Base-by-base conservation (phyloP, 768 basidiomycete genomes). In the Gelatoporia subvermispora region DNA sequence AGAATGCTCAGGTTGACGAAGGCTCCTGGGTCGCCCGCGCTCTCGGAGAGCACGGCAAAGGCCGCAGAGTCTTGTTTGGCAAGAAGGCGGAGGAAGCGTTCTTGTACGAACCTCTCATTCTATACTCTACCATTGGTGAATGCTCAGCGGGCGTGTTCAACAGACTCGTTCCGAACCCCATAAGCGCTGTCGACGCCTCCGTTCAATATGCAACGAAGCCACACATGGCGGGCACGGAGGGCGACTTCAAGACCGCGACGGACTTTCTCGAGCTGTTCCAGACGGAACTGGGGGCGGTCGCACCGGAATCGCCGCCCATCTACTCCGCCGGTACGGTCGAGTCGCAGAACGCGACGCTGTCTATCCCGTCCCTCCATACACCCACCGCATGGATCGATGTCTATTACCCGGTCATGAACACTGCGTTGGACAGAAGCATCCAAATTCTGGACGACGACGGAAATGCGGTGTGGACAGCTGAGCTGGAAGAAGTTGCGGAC, bases 371-470 rank as follows among this genome's bases (percentile, higher is more conserved):
- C 4, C 68, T 75, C 35, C 66, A 58, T 24, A 65, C 63, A 21
- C 85, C 86, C 2, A 75, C 69, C 0, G 88, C 84, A 48, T 93
- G 90, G 90, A 81, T 92, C 50, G 88, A 92, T 55, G 75, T 77
- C 34, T 96, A 98, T 65, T 95, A 87, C 65, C 93, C 94, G 2
- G 73, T 93, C 36, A 68, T 95, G 70, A 91, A 95, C 65, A 85
- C 80, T 0, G 82, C 89, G 1, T 70, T 85, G 7, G 78, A 85
- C 45, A 78, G 82, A 43, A 77, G 75, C 50, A 66, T 94, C 10
- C 76, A 84, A 41, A 80, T 93, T 18, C 66, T 89, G 38, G 77
- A 72, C 18, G 72, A 73, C 13, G 70, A 79, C 35, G 82, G 82
- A 2, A 60, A 65, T 17, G 60, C 72, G 13, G 62, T 74, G 4